phyloP scores from a whole-genome alignment of 768 basidiomycete genomes.

The Lactifluus hygrophoroides region DNA sequence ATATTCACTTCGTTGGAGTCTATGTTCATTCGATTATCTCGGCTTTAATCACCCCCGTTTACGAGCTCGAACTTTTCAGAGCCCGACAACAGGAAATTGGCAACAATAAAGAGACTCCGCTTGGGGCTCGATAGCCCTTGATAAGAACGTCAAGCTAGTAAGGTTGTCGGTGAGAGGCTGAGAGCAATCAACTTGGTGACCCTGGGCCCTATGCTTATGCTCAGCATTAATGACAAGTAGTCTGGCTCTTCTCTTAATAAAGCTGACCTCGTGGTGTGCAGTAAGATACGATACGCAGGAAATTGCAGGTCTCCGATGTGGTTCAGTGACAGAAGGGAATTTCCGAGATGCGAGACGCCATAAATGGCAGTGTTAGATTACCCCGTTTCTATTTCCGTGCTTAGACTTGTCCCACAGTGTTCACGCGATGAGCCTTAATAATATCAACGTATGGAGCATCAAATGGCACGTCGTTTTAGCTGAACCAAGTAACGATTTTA shows the following conservation, averaged over 20 bases:
- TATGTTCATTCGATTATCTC: too few relatives aligned
- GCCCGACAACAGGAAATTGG: conserved; percentile 34
- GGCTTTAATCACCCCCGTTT: conserved; percentile 29
- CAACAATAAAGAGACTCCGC: conserved; percentile 32
- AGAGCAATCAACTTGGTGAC: too few relatives aligned
- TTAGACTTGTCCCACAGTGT: background rate
- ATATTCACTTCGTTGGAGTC: too few relatives aligned
- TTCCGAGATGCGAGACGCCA: too few relatives aligned
- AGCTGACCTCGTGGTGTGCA: too few relatives aligned
- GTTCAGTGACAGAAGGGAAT: too few relatives aligned
- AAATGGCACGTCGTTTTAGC: background rate
- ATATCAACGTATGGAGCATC: conserved; percentile 9
- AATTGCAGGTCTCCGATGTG: too few relatives aligned
- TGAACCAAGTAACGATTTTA: background rate
- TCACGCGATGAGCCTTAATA: conserved; percentile 5
- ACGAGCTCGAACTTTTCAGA: conserved; percentile 18
- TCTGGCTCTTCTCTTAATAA: too few relatives aligned
- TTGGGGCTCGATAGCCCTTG: conserved; percentile 35
- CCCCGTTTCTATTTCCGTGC: background rate
- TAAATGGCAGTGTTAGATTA: background rate
- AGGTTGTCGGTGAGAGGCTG: too few relatives aligned
- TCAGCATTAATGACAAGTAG: too few relatives aligned
- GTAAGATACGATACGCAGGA: too few relatives aligned
- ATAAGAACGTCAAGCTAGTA: conserved; percentile 29
- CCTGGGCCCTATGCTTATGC: too few relatives aligned